Evolutionary conservation across 306 rosid genomes (phyloP).

Genomic region (Macrotyloma uniflorum): DNA sequence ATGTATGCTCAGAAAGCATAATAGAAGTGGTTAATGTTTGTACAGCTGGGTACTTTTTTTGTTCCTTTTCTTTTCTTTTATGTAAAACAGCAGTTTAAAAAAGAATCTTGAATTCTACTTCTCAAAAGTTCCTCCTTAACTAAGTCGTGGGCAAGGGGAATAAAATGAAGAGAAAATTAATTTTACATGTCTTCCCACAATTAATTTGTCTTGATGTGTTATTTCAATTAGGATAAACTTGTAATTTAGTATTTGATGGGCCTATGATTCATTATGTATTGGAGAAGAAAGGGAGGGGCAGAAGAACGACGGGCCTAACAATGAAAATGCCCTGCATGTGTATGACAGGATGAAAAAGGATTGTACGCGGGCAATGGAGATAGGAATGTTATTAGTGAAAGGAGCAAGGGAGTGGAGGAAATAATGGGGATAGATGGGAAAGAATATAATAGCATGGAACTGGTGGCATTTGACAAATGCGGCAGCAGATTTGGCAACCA

Average conservation of each 20-base stretch:
- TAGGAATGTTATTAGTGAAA: background rate
- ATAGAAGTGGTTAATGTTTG: background rate
- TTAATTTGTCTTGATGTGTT: constrained; percentile 4
- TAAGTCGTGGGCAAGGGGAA: background rate
- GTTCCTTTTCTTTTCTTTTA: background rate
- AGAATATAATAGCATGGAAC: background rate
- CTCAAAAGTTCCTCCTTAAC: background rate
- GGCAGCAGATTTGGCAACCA: background rate
- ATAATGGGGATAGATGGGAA: background rate
- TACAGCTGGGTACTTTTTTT: background rate
- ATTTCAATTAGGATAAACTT: background rate
- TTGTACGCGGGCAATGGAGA: background rate
- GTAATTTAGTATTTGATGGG: background rate
- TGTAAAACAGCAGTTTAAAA: background rate
- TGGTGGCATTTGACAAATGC: background rate
- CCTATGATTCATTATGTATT: background rate
- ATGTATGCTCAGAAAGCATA: constrained; percentile 21
- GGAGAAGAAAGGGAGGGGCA: background rate
- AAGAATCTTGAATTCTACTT: background rate
- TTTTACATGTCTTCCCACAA: background rate
- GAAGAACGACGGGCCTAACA: background rate
- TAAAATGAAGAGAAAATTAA: background rate
- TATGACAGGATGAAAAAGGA: background rate
- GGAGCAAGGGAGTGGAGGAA: background rate
- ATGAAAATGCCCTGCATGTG: background rate